Conservation (phyloP, 2,329 filamentous ascomycete genomes). For the Pseudogymnoascus sp. region DNA sequence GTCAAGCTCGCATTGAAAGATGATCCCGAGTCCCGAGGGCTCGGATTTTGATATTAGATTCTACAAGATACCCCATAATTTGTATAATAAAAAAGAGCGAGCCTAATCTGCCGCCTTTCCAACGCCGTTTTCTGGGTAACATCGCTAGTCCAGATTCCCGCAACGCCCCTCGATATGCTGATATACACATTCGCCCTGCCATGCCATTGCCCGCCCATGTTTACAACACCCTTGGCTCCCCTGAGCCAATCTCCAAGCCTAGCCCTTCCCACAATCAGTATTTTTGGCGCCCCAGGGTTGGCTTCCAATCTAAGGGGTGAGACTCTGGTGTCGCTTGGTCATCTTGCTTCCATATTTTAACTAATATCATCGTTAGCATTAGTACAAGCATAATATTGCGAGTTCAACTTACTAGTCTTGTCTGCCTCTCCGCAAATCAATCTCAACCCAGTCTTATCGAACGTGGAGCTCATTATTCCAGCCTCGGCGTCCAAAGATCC, state of each 20-base stretch:
- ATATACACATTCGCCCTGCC: constrained; percentile 4
- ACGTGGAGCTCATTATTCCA: constrained; percentile 89
- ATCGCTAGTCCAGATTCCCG: constrained; percentile 6
- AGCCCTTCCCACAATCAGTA: constrained; percentile 38
- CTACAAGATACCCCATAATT: constrained; percentile 6
- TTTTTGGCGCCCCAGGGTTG: constrained; percentile 67
- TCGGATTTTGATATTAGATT: constrained; percentile 24
- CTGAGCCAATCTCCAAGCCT: not conserved
- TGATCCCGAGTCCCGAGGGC: constrained; percentile 70
- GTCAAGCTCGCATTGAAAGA: constrained; percentile 80
- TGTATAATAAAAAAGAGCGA: constrained; percentile 5
- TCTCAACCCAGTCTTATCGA: constrained; percentile 79
- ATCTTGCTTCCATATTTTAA: constrained; percentile 96
- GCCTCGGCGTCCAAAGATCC: constrained; percentile 90
- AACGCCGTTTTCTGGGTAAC: constrained; percentile 5
- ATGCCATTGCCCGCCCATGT: not conserved
- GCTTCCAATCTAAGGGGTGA: constrained; percentile 89
- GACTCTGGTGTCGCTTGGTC: constrained; percentile 83
- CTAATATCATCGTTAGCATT: constrained; percentile 31
- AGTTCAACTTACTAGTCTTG: constrained; percentile 63
- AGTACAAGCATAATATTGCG: not conserved
- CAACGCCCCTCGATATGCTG: constrained; percentile 4
- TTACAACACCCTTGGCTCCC: not conserved
- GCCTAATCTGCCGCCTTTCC: not conserved
- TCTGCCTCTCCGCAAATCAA: constrained; percentile 93